These are phyloP conservation scores for Oryza punctata DNA, from an alignment of 176 grass and related monocot species.

Conservation along the genomic window DNA sequence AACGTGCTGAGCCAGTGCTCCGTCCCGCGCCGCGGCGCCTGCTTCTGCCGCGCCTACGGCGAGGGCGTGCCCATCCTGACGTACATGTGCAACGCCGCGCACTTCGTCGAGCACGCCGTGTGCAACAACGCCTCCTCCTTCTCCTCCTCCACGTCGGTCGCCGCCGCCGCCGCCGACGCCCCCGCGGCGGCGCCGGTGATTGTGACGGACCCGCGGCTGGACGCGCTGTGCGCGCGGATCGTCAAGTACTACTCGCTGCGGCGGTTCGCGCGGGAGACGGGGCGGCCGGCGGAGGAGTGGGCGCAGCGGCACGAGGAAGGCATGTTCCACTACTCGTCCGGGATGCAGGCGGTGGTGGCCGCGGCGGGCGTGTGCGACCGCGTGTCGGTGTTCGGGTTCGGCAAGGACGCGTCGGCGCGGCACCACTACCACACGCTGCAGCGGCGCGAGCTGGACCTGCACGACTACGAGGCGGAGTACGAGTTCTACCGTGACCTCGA, in stretches of 20 bases:
- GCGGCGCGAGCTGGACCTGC: conserved; percentile 49
- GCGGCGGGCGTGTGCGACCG: conserved; percentile 64
- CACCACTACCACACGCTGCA: conserved; percentile 67
- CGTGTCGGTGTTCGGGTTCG: conserved; percentile 68
- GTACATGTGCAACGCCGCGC: conserved; percentile 76
- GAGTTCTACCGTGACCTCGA: conserved; percentile 60
- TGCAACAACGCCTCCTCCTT: conserved; percentile 41
- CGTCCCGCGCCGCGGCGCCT: conserved; percentile 15
- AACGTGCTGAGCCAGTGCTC: conserved; percentile 62
- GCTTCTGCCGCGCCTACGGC: conserved; percentile 66
- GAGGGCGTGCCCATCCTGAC: conserved; percentile 49
- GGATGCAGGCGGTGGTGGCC: conserved; percentile 70
- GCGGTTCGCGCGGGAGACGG: conserved; percentile 52
- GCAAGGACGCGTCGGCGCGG: conserved; percentile 47
- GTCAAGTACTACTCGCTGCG: conserved; percentile 82
- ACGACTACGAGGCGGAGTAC: conserved; percentile 72
- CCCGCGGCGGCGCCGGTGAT: conserved; percentile 39
- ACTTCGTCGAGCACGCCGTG: conserved; percentile 68
- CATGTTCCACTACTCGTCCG: conserved; percentile 87
- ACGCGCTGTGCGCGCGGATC: conserved; percentile 64
- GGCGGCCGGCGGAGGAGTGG: conserved; percentile 54
- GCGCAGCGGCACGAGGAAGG: conserved; percentile 42
- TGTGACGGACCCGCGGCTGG: conserved; percentile 65
- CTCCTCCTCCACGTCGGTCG: neutral
- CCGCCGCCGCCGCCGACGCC: neutral